A percentile compares a stretch with the other conserved stretches of the same genome.
Conservation (phyloP, 306 rosid genomes). For the Prunus dulcis region DNA sequence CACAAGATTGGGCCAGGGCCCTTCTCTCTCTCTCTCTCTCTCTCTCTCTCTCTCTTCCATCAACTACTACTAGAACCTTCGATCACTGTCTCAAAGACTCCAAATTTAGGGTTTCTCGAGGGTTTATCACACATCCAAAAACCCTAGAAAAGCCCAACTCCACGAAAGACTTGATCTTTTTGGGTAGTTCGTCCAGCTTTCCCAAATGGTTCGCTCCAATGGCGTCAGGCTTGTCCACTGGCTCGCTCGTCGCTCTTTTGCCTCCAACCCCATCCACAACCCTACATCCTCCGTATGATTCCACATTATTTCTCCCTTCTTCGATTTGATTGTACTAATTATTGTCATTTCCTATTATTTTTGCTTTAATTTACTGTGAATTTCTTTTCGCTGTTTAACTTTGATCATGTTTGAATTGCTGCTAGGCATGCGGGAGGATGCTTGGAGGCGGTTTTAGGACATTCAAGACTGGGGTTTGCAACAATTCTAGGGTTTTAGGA, state of each 20-base stretch:
- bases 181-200: background rate
- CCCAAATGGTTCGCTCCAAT: constrained; percentile 74
- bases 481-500: constrained; percentile 33
- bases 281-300: constrained; percentile 29
- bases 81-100: background rate
- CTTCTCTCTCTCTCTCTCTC: background rate
- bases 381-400: background rate
- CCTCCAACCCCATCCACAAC: constrained; percentile 14
- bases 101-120: constrained; percentile 57
- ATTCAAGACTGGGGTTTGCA: constrained; percentile 44
- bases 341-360: background rate
- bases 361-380: background rate
- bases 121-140: constrained; percentile 43
- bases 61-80: constrained; percentile 42
- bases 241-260: constrained; percentile 52
- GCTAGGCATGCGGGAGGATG: constrained; percentile 42
- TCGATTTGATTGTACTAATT: background rate
- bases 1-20: background rate
- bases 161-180: background rate
- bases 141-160: background rate
- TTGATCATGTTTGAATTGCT: constrained; percentile 1
- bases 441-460: constrained; percentile 40
- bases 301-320: background rate
- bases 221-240: constrained; percentile 48
- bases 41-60: background rate